Conservation (phyloP, 331 rosid genomes). For the Rosa hybrid region DNA sequence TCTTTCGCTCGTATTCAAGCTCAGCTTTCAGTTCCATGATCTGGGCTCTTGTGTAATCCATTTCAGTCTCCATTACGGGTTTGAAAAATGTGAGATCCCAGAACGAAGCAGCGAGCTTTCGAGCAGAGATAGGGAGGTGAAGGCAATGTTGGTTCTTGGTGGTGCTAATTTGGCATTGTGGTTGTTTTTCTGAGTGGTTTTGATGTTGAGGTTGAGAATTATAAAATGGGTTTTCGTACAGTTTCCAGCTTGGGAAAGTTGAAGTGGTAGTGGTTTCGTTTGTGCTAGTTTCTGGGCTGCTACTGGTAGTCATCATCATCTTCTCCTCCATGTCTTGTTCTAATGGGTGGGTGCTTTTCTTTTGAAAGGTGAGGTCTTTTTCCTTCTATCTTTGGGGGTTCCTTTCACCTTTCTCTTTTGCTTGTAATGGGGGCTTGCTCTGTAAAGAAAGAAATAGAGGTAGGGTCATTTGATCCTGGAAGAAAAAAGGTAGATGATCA, state of each 20-base stretch:
- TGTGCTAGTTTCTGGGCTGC: slow-evolving; percentile 33
- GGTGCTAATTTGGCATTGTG: slow-evolving; percentile 22
- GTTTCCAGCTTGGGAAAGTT: slow-evolving; percentile 55
- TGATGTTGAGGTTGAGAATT: slow-evolving; percentile 28
- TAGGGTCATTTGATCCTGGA: slow-evolving; percentile 35
- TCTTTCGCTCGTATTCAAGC: slow-evolving; percentile 44
- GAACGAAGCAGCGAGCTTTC: slow-evolving; percentile 44
- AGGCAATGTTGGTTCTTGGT: slow-evolving; percentile 33
- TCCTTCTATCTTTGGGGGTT: slow-evolving; percentile 7
- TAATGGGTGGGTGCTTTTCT: slow-evolving; percentile 15
- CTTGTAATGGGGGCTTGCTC: slow-evolving; percentile 26
- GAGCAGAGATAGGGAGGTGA: slow-evolving; percentile 40
- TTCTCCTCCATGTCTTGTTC: slow-evolving; percentile 40
- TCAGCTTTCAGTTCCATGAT: slow-evolving; percentile 41
- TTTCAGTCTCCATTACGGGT: slow-evolving; percentile 42
- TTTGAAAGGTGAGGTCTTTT: slow-evolving; percentile 18
- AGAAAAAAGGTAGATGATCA: slow-evolving; percentile 24
- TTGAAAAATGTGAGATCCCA: slow-evolving; percentile 44
- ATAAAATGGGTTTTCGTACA: slow-evolving; percentile 61
- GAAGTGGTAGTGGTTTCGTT: slow-evolving; percentile 29
- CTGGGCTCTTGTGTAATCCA: slow-evolving; percentile 39
- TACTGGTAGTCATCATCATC: slow-evolving; percentile 29
- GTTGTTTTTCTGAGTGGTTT: slow-evolving; percentile 6
- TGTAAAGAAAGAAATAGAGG: slow-evolving; percentile 24
- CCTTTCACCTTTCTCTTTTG: slow-evolving; percentile 22